Base-by-base conservation (phyloP, 164 flowering plant genomes). In the Nelumbo lutea region DNA sequence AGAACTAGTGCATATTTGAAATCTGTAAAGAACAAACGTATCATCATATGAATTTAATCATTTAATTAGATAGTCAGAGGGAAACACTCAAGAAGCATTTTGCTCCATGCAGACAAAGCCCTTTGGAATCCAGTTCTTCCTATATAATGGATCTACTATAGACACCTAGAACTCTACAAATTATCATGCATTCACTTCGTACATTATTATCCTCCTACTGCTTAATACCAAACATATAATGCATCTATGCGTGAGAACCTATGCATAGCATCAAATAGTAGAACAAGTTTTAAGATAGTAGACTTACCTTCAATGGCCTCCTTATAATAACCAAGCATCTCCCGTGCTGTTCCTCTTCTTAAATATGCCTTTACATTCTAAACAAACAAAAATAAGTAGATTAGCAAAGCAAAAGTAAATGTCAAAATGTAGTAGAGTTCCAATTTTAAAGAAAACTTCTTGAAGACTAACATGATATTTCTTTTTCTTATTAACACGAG, bases 301-400 rank as follows among this genome's bases (percentile, higher is more conserved):
- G 11, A 73, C 70, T 76, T 51, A 90, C 98, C 99, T 77, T 92
- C 97, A 73, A 87, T 79, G 70, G 99, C 97, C 66, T 90, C 97
- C 75, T 92, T 90, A 67, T 85, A 88, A 76, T 83, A 89, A 47
- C 98, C 98, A 72, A 92, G 93, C 96, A 92, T 87, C 79, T 95
- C 97, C 63, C 97, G 76, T 46, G 99, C 94, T 59, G 99, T 95
- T 61, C 96, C 99, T 81, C 99, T 86, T 61, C 99, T 80, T 56
- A 95, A 75, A 77, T 89, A 90, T 40, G 99, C 88, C 85, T 95
- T 95, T 27, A 95, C 89, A 81, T 87, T 92, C 99, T 95, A 70
- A 14, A 77, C 6, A 43, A 6, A 14, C 62, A 46, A 27, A 27
- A 64, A 66, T 58, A 42, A 67, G 27, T 27, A 27, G 27, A 27